Evolutionary conservation across 2,329 filamentous ascomycete species (phyloP), one percentile per base, ranked within the genome.

Genomic region (Trichoderma pleuroti): DNA sequence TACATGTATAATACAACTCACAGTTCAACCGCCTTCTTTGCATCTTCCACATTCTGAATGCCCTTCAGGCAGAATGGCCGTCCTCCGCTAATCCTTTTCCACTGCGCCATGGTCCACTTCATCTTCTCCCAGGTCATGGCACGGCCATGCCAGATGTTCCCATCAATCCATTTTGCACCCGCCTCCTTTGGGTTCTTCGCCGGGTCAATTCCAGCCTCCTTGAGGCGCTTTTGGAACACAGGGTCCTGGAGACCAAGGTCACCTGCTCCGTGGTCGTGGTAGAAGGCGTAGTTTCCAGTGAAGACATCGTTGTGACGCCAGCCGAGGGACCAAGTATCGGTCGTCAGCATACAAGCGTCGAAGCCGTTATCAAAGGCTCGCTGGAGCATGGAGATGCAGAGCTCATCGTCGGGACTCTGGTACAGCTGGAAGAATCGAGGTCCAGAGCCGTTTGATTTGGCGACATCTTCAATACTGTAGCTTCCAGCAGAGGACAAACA

Each of bases 401-500:
- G 82, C 2, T 89, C 86, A 65, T 93, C 86, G 68, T 87, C 86
- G 30, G 84, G 80, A 0, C 91, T 91, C 89, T 91, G 93, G 80
- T 94, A 93, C 0, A 94, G 85, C 76, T 94, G 92, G 77, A 86
- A 94, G 90, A 90, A 94, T 11, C 90, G 82, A 32, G 85, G 83
- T 0, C 87, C 87, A 5, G 86, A 80, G 0, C 85, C 86, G 67
- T 85, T 88, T 0, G 88, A 88, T 8, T 82, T 76, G 0, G 88
- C 90, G 0, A 92, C 86, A 62, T 93, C 87, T 76, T 93, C 90
- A 71, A 93, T 91, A 1, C 86, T 86, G 46, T 85, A 84, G 3
- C 86, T 82, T 4, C 88, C 85, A 1, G 91, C 90, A 1, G 91
- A 93, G 71, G 86, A 90, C 63, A 93, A 82, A 68, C 89, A 89